Base-by-base conservation (phyloP, 2,329 filamentous ascomycete species). In the Diplodia mutila region DNA sequence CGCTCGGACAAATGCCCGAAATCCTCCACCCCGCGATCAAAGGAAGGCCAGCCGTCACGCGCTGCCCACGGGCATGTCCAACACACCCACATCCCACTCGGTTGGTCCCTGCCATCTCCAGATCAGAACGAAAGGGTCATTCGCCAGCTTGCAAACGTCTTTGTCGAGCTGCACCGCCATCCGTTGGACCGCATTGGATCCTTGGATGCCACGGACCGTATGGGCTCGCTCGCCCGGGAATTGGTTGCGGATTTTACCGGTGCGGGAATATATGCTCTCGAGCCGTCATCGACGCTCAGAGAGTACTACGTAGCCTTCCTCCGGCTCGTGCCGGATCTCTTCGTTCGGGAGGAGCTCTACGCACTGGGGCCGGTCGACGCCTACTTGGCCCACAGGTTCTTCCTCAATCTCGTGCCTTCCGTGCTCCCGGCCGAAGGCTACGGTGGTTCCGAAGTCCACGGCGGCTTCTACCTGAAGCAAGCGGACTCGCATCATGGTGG, bases 401-500 rank as follows among this genome's bases (percentile, higher is more conserved):
- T 83, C 48, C 61, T 81, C n/a, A 78, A 83, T 53, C 69, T 76
- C 18, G 52, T 75, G 27, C 68, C 69, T 4, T 67, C 3, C 34
- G 67, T 72, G 29, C 69, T 74, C 63, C 67, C 49, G 57, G 34
- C 69, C 73, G 8, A 8, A 25, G 29, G 7, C 5, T 6, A n/a
- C 9, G 23, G 16, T 27, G n/a, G n/a, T n/a, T n/a, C n/a, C n/a
- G n/a, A n/a, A n/a, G n/a, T n/a, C n/a, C 23, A 54, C 18, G 29
- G 25, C 9, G 18, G 23, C 3, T 85, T 80, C 72, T 84, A 80
- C 67, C 72, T 85, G 9, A 84, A 82, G 69, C 79, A 83, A 70
- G 72, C 76, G n/a, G 80, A 83, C 67, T 64, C 82, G 85, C 57
- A 78, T 85, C 16, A 73, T 85, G 0, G 79, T 80, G 1, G 80